Conservation (phyloP, 306 rosid species). For the Parietaria judaica region DNA sequence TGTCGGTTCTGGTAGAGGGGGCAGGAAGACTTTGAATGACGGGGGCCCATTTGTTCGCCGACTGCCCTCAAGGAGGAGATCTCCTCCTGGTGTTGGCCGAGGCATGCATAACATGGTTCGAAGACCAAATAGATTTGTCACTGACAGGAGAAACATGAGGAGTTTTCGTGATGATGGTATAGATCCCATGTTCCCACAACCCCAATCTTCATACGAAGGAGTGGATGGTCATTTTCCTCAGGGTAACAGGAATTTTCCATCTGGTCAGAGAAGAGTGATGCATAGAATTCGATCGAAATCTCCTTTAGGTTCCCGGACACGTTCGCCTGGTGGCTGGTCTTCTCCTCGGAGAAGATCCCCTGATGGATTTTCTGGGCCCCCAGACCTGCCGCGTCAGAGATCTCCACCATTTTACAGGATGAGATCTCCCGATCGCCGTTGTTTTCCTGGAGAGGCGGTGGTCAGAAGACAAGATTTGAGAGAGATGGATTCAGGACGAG, state of each 20-base stretch:
- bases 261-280: slow-evolving; percentile 53
- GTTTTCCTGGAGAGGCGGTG: slow-evolving; percentile 49
- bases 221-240: slow-evolving; percentile 47
- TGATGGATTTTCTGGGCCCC: slow-evolving; percentile 62
- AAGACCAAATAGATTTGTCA: slow-evolving; percentile 55
- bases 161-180: slow-evolving; percentile 41
- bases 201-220: slow-evolving; percentile 52
- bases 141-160: slow-evolving; percentile 47
- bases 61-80: slow-evolving; percentile 59
- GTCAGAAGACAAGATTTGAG: slow-evolving; percentile 67
- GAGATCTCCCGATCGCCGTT: slow-evolving; percentile 75
- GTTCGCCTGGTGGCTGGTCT: slow-evolving; percentile 72
- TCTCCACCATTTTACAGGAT: slow-evolving; percentile 59
- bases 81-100: slow-evolving; percentile 57
- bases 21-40: slow-evolving; percentile 56
- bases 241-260: slow-evolving; percentile 52
- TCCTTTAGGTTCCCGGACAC: slow-evolving; percentile 66
- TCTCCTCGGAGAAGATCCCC: slow-evolving; percentile 76
- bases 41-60: slow-evolving; percentile 35
- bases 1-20: slow-evolving; percentile 51
- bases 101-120: slow-evolving; percentile 43
- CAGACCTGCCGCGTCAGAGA: slow-evolving; percentile 49
- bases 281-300: slow-evolving; percentile 60
- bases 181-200: slow-evolving; percentile 44
- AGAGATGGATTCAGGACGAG: slow-evolving; percentile 65